Conservation (phyloP, 1,139 yeast species). For the Yamadazyma triangularis region DNA sequence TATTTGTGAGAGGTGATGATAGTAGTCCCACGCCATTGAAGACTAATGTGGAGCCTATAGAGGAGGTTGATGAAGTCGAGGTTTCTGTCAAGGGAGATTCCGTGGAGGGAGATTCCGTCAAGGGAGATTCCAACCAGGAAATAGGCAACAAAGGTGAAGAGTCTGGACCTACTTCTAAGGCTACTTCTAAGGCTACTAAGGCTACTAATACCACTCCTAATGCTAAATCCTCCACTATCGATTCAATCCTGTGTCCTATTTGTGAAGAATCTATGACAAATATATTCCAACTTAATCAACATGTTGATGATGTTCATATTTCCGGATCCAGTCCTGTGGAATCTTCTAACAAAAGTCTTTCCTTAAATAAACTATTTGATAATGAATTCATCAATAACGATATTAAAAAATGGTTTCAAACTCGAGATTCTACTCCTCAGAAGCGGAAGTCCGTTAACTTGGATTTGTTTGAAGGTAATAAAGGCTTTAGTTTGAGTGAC, state of each 20-base stretch:
- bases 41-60: background rate
- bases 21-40: conserved; percentile 3
- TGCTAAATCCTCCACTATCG: too few relatives aligned
- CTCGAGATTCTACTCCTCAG: conserved; percentile 11
- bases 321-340: conserved; percentile 4
- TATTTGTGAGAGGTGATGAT: background rate
- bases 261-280: conserved; percentile 60
- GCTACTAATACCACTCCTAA: too few relatives aligned
- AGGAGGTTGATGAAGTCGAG: too few relatives aligned
- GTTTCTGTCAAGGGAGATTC: too few relatives aligned
- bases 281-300: conserved; percentile 58
- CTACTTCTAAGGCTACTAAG: too few relatives aligned
- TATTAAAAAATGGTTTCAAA: conserved; percentile 19
- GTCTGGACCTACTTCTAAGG: too few relatives aligned
- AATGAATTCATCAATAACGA: conserved; percentile 18
- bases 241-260: conserved; percentile 63
- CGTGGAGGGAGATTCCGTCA: too few relatives aligned
- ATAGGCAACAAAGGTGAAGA: too few relatives aligned
- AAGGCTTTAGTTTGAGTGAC: conserved; percentile 28
- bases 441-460: conserved; percentile 25
- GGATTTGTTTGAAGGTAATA: conserved; percentile 31
- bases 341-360: too few relatives aligned
- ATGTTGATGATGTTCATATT: conserved; percentile 65
- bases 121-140: background rate
- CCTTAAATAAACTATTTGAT: conserved; percentile 6